These are phyloP conservation scores for Pelargonium fulgidum DNA, from an alignment of 441 rosid species.

Conservation along the genomic window DNA sequence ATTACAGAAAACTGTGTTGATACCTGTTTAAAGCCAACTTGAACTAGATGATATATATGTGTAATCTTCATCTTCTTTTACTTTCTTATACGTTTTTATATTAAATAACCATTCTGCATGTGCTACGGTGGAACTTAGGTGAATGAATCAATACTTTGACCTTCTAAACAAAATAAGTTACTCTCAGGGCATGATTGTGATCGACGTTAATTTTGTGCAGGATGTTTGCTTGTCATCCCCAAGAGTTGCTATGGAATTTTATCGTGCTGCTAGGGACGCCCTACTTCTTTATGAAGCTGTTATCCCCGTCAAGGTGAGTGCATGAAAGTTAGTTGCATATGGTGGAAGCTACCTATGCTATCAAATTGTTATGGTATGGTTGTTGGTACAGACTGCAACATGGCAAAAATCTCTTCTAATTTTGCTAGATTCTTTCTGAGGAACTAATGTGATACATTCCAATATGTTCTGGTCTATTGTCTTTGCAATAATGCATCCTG, in stretches of 20 bases:
- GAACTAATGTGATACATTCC: slow-evolving; percentile 4
- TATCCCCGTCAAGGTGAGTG: slow-evolving; percentile 85
- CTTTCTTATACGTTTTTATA: background rate
- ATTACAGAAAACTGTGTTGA: background rate
- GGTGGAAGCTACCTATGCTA: slow-evolving; percentile 1
- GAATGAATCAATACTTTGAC: slow-evolving; percentile 1
- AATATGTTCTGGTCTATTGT: slow-evolving; percentile 1
- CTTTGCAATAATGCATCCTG: slow-evolving; percentile 8
- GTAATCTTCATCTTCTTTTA: background rate
- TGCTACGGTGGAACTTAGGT: background rate
- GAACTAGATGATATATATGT: background rate
- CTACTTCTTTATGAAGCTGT: slow-evolving; percentile 87
- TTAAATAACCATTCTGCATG: background rate
- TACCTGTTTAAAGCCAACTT: background rate
- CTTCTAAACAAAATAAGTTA: background rate
- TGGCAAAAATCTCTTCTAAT: slow-evolving; percentile 6
- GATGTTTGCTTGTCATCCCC: slow-evolving; percentile 82
- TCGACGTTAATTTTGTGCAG: slow-evolving; percentile 37
- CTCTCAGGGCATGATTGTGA: slow-evolving; percentile 12
- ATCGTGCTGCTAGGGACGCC: slow-evolving; percentile 78
- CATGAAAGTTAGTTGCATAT: slow-evolving; percentile 15
- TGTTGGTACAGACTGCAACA: background rate
- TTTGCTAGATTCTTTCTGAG: slow-evolving; percentile 12
- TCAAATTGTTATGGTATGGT: background rate
- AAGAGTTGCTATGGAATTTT: slow-evolving; percentile 80